These are phyloP conservation scores for Actinomucor elegans DNA, from an alignment of 371 early-diverging fungal genomes.

Conservation along the genomic window DNA sequence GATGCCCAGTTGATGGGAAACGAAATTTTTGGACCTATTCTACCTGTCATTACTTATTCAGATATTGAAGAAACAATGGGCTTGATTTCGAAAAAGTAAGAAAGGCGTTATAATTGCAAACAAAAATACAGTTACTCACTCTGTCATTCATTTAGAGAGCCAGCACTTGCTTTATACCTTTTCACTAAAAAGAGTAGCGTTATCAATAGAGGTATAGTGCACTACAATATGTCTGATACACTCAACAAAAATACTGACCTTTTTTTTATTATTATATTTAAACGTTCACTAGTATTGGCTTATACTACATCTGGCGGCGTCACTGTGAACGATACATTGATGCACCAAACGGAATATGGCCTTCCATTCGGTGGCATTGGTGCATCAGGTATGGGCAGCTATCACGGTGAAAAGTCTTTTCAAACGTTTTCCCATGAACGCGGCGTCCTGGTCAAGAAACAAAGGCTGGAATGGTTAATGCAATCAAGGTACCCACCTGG, in stretches of 20 bases:
- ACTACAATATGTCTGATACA: background rate
- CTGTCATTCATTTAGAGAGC: constrained; percentile 1
- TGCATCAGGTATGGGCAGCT: constrained; percentile 80
- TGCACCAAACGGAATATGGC: constrained; percentile 54
- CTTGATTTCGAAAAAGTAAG: constrained; percentile 36
- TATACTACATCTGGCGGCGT: constrained; percentile 75
- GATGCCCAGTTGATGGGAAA: constrained; percentile 29
- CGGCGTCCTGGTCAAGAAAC: constrained; percentile 47
- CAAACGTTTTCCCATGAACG: constrained; percentile 76
- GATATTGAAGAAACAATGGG: constrained; percentile 11
- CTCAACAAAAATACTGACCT: background rate
- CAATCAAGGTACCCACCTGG: constrained; percentile 67
- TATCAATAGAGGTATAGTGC: background rate
- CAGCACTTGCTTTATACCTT: constrained; percentile 11
- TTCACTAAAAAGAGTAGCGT: constrained; percentile 8
- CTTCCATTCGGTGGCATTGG: constrained; percentile 92
- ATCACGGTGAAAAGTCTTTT: constrained; percentile 81
- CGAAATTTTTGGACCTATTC: constrained; percentile 66
- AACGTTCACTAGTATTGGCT: constrained; percentile 37
- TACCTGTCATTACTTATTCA: constrained; percentile 9
- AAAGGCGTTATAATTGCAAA: background rate
- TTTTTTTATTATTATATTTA: background rate
- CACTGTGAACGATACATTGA: constrained; percentile 77
- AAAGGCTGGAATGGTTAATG: constrained; percentile 31
- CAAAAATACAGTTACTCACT: too few relatives aligned